phyloP scores from a whole-genome alignment of 2,329 filamentous ascomycete genomes.

The Elsinoe perseae region DNA sequence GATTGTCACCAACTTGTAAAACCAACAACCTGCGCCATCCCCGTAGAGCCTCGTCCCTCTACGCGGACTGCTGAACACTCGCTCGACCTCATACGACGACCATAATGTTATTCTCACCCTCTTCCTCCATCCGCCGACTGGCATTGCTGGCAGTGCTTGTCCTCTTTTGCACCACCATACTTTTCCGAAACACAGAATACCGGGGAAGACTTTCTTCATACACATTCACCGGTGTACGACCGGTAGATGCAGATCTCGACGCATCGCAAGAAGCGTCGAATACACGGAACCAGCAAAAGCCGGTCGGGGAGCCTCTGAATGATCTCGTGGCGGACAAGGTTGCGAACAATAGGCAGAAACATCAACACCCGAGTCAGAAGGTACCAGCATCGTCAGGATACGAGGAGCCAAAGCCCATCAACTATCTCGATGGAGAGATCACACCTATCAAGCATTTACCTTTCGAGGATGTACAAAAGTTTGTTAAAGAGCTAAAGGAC shows the following conservation, averaged over 20 bases:
- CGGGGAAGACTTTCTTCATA: constrained; percentile 22
- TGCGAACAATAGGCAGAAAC: not conserved
- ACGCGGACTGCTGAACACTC: constrained; percentile 1
- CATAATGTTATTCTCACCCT: constrained; percentile 24
- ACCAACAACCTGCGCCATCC: not conserved
- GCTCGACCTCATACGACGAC: not conserved
- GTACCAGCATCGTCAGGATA: not conserved
- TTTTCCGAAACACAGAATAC: constrained; percentile 23
- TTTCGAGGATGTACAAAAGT: constrained; percentile 22
- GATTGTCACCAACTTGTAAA: constrained; percentile 8
- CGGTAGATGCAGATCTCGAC: constrained; percentile 10
- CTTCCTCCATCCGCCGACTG: constrained; percentile 33
- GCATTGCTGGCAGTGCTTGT: constrained; percentile 30
- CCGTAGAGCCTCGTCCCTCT: not conserved
- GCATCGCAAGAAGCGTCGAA: not conserved
- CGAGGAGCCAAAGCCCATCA: not conserved
- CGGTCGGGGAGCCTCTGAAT: constrained; percentile 1
- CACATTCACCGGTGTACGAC: constrained; percentile 5
- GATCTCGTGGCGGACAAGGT: constrained; percentile 6
- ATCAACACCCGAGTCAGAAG: not conserved
- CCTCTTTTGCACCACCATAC: constrained; percentile 26
- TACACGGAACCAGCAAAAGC: not conserved
- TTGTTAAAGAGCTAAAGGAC: constrained; percentile 36
- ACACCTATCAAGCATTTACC: constrained; percentile 17
- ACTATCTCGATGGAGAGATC: constrained; percentile 5